A percentile compares a stretch with the other conserved stretches of the same genome.
Conservation (phyloP, 2,329 filamentous ascomycete genomes). For the Fusarium coffeatum region DNA sequence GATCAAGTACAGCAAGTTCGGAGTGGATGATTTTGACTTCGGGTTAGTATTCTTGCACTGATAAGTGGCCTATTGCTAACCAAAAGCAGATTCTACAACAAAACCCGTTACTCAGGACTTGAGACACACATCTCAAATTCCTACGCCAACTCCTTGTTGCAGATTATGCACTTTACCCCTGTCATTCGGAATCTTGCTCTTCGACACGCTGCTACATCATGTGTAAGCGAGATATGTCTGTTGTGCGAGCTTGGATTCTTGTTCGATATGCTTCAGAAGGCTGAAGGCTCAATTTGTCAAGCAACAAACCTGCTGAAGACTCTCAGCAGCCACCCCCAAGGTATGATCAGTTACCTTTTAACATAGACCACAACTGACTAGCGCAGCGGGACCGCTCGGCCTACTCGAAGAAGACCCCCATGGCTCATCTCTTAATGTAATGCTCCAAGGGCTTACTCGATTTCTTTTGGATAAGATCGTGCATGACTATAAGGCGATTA, state of each 20-base stretch:
- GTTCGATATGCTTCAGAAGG: conserved; percentile 98
- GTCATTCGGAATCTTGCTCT: conserved; percentile 88
- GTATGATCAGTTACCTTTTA: conserved; percentile 51
- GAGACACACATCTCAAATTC: conserved; percentile 98
- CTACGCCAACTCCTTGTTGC: conserved; percentile 91
- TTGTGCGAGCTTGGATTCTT: conserved; percentile 95
- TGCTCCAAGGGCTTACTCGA: conserved; percentile 86
- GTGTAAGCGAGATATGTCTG: conserved; percentile 83
- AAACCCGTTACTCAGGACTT: conserved; percentile 88
- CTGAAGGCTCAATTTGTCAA: conserved; percentile 92
- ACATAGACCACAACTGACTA: conserved; percentile 34
- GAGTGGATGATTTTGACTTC: conserved; percentile 99
- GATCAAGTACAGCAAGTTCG: conserved; percentile 99
- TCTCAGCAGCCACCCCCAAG: conserved; percentile 84
- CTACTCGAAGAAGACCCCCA: conserved; percentile 86
- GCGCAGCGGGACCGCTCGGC: conserved; percentile 74
- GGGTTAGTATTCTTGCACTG: conserved; percentile 65
- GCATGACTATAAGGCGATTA: conserved; percentile 78
- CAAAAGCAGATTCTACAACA: conserved; percentile 84
- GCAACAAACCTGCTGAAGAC: conserved; percentile 95
- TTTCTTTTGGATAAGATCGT: conserved; percentile 87
- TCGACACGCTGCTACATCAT: conserved; percentile 87
- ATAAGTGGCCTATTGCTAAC: conserved; percentile 29
- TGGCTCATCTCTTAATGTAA: conserved; percentile 77
- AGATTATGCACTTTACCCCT: conserved; percentile 91